Conservation (phyloP, 2,329 filamentous ascomycete genomes). For the Penicillium sp. region DNA sequence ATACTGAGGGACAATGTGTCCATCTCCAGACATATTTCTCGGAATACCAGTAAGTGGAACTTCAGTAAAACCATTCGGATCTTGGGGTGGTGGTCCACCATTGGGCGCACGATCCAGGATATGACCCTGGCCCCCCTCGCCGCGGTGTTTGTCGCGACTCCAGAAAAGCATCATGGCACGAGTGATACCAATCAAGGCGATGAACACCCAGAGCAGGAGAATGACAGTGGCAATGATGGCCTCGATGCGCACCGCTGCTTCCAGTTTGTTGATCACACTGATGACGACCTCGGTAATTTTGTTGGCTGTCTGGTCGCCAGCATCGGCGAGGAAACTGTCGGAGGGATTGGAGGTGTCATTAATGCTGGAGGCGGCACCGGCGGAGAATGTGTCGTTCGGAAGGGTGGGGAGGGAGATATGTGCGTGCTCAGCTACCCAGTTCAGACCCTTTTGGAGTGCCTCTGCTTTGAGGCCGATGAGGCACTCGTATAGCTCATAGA, state of each 20-base stretch:
- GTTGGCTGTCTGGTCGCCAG: constrained; percentile 71
- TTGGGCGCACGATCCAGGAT: constrained; percentile 16
- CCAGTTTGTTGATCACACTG: constrained; percentile 67
- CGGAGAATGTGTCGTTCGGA: constrained; percentile 76
- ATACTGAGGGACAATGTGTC: constrained; percentile 29
- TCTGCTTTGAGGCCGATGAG: constrained; percentile 86
- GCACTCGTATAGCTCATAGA: constrained; percentile 78
- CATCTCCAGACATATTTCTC: constrained; percentile 15
- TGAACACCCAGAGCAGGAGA: constrained; percentile 72
- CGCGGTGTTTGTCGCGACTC: constrained; percentile 59
- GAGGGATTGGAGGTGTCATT: constrained; percentile 54
- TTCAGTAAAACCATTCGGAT: constrained; percentile 36
- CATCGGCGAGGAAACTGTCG: constrained; percentile 73
- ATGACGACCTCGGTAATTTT: constrained; percentile 76
- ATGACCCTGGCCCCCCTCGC: constrained; percentile 55
- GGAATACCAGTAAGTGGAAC: constrained; percentile 39
- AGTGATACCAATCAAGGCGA: constrained; percentile 71
- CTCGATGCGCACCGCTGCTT: constrained; percentile 69
- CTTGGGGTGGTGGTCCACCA: constrained; percentile 11
- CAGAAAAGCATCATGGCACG: constrained; percentile 65
- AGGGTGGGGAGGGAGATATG: constrained; percentile 78
- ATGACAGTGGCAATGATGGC: constrained; percentile 75
- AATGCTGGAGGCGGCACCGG: constrained; percentile 65
- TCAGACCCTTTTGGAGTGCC: constrained; percentile 81
- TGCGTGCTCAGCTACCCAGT: constrained; percentile 87